These are phyloP conservation scores for Arthroderma uncinatum DNA, from an alignment of 2,329 filamentous ascomycete species.

Conservation along the genomic window DNA sequence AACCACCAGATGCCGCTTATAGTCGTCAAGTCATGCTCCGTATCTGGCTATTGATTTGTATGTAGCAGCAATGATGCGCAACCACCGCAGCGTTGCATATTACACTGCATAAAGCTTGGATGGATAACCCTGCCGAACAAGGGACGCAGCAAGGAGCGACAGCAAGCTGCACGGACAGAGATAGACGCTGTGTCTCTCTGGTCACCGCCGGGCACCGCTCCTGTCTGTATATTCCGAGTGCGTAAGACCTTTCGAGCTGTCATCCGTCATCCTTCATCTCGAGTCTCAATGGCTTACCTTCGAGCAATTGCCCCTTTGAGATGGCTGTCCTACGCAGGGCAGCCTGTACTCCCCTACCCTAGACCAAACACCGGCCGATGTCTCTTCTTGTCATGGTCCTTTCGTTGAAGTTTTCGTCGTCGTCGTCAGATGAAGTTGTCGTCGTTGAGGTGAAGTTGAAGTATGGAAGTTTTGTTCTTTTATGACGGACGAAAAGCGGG, in stretches of 20 bases:
- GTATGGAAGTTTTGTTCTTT: not conserved
- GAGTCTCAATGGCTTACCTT: not conserved
- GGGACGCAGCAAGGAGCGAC: not conserved
- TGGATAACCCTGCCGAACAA: not conserved
- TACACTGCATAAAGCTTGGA: slow-evolving; percentile 9
- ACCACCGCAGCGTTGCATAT: slow-evolving; percentile 5
- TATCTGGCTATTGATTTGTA: not conserved
- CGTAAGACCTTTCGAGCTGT: slow-evolving; percentile 1
- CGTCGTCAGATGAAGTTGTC: not conserved
- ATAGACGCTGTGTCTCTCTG: not conserved
- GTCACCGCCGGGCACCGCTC: not conserved
- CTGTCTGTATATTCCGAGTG: not conserved
- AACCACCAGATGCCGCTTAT: not conserved
- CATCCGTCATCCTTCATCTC: not conserved
- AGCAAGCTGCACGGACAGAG: not conserved
- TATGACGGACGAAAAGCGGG: not conserved
- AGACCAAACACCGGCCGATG: too few relatives aligned
- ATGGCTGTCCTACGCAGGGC: not conserved
- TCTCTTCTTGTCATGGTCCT: not conserved
- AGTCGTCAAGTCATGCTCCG: not conserved
- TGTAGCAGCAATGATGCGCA: slow-evolving; percentile 1
- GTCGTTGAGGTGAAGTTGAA: not conserved
- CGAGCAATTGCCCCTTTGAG: not conserved
- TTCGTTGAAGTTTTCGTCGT: not conserved
- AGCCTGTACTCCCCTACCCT: not conserved